These are phyloP conservation scores for Umbelopsis isabellina DNA, from an alignment of 192 early-diverging fungal species.

Conservation along the genomic window DNA sequence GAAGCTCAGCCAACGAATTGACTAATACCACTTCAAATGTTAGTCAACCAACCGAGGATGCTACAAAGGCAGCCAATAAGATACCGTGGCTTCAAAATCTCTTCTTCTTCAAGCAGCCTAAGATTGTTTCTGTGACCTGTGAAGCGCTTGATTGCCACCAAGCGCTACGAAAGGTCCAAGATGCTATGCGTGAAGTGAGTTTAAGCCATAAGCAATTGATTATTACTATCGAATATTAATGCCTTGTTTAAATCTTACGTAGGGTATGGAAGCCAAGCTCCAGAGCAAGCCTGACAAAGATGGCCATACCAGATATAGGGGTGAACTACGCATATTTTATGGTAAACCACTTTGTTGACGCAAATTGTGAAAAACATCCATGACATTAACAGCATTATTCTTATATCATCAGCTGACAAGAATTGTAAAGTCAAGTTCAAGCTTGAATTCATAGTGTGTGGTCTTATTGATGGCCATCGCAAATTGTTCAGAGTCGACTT, in stretches of 20 bases:
- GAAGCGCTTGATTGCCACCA: conserved; percentile 11
- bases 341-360: not conserved
- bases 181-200: conserved; percentile 12
- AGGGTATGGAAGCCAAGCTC: conserved; percentile 17
- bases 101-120: conserved; percentile 15
- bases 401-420: not conserved
- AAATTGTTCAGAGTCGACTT: conserved; percentile 13
- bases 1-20: not conserved
- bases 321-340: conserved; percentile 3
- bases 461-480: conserved; percentile 13
- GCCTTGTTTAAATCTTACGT: not conserved
- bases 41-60: not conserved
- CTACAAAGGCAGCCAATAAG: not conserved
- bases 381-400: not conserved
- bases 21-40: not conserved
- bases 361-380: too few species aligned
- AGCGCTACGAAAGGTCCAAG: conserved; percentile 1
- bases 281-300: conserved; percentile 1
- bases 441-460: conserved; percentile 6
- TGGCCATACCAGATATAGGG: conserved; percentile 3
- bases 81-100: conserved; percentile 15
- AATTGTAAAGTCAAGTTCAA: conserved; percentile 11
- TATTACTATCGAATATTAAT: too few species aligned
- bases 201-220: too few species aligned
- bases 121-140: not conserved